These are phyloP conservation scores for Prunus fruticosa DNA, from an alignment of 306 rosid genomes.

Conservation along the genomic window DNA sequence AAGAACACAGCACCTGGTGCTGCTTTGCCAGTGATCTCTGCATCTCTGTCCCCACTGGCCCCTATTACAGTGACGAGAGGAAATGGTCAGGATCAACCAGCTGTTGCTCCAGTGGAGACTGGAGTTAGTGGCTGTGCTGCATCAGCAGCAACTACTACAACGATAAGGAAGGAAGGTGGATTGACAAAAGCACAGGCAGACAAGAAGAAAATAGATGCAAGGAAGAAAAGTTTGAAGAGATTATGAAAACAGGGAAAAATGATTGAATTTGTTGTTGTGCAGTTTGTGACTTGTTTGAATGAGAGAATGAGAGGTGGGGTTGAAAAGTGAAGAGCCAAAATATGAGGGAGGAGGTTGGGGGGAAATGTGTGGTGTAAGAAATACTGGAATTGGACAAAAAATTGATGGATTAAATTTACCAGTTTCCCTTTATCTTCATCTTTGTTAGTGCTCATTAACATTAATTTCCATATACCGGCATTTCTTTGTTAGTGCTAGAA, in stretches of 20 bases:
- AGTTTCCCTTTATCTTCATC: not conserved
- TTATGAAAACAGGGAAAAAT: slow-evolving; percentile 39
- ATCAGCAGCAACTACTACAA: slow-evolving; percentile 26
- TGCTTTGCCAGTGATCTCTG: slow-evolving; percentile 48
- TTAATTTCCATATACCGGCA: not conserved
- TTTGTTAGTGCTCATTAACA: not conserved
- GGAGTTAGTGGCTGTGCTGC: slow-evolving; percentile 38
- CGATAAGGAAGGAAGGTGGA: slow-evolving; percentile 59
- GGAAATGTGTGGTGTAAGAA: slow-evolving; percentile 10
- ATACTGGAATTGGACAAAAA: not conserved
- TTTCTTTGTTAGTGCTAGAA: too few relatives aligned
- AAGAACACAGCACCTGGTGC: slow-evolving; percentile 47
- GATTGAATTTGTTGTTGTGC: slow-evolving; percentile 20
- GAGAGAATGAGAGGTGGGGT: not conserved
- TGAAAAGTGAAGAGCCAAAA: not conserved
- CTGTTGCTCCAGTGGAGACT: slow-evolving; percentile 29
- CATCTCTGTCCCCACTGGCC: slow-evolving; percentile 33
- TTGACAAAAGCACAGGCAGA: slow-evolving; percentile 63
- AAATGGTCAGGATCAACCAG: slow-evolving; percentile 50
- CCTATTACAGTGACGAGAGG: slow-evolving; percentile 42
- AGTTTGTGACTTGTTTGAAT: slow-evolving; percentile 29
- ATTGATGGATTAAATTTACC: slow-evolving; percentile 4
- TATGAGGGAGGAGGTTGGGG: not conserved
- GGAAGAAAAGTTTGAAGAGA: slow-evolving; percentile 98
- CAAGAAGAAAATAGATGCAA: slow-evolving; percentile 94